Evolutionary conservation across 805 yeast species (phyloP).

Genomic region (Naumovozyma dairenensis): DNA sequence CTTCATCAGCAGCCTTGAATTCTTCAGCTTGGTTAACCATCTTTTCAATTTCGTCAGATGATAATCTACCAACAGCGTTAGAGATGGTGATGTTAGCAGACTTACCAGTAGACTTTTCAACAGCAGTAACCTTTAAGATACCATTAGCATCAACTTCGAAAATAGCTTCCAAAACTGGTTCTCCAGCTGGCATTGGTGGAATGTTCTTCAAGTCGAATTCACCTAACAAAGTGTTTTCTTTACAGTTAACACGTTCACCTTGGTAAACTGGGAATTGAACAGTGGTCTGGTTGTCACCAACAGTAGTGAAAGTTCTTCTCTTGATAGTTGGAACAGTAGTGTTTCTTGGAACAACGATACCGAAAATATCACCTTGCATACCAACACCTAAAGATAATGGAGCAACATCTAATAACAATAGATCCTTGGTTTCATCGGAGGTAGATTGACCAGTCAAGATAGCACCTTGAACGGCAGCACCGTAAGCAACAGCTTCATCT

Average conservation of each 20-base stretch:
- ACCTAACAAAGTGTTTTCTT: constrained; percentile 95
- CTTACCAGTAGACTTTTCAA: constrained; percentile 97
- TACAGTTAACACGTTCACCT: constrained; percentile 99
- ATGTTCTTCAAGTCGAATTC: constrained; percentile 97
- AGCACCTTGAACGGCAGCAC: constrained; percentile 99
- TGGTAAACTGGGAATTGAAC: constrained; percentile 98
- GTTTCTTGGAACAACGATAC: constrained; percentile 98
- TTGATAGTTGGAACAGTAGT: constrained; percentile 98
- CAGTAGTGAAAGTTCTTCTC: constrained; percentile 98
- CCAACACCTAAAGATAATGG: constrained; percentile 99
- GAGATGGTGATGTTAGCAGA: constrained; percentile 97
- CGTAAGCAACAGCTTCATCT: constrained; percentile 98
- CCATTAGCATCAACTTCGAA: constrained; percentile 99
- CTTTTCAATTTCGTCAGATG: constrained; percentile 94
- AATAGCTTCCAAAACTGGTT: constrained; percentile 97
- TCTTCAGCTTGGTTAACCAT: constrained; percentile 98
- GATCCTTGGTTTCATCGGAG: constrained; percentile 87
- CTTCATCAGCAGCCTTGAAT: constrained; percentile 98
- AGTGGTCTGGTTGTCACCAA: constrained; percentile 96
- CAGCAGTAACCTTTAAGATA: constrained; percentile 97
- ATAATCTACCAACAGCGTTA: constrained; percentile 97
- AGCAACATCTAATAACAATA: constrained; percentile 91
- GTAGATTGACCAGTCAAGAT: constrained; percentile 89
- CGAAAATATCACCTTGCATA: constrained; percentile 98
- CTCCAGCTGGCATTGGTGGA: constrained; percentile 98